phyloP scores from a whole-genome alignment of 106 monocot species.

The Dendrobium nobile region DNA sequence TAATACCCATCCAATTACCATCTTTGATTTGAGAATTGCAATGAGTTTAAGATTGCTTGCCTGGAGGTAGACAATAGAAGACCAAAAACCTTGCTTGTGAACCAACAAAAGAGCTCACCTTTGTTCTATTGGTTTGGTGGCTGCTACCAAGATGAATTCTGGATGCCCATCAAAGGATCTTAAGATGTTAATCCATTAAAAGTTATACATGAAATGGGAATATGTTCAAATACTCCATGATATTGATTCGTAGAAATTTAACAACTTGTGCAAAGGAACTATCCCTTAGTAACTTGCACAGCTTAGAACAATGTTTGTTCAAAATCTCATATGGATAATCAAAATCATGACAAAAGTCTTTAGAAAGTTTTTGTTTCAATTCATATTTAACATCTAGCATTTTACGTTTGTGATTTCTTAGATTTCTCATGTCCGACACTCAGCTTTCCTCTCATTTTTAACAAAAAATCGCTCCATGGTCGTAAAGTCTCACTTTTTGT shows the following conservation, averaged over 20 bases:
- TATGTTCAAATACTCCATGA: too few species aligned
- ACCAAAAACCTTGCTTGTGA: neutral
- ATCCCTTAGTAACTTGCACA: neutral
- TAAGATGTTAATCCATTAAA: neutral
- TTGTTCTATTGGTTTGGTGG: neutral
- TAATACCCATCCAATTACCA: neutral
- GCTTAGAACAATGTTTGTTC: neutral
- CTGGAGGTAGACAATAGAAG: neutral
- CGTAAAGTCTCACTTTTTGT: conserved; percentile 17
- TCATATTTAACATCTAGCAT: neutral
- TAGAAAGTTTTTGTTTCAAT: neutral
- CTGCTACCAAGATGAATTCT: neutral
- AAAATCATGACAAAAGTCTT: neutral
- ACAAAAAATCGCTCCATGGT: conserved; percentile 10
- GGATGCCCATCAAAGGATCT: neutral
- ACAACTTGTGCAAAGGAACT: neutral
- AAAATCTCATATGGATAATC: neutral
- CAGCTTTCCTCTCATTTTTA: conserved; percentile 9
- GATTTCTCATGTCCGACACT: conserved; percentile 8
- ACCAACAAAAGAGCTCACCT: neutral
- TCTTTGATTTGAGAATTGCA: too few species aligned
- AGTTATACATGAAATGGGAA: too few species aligned
- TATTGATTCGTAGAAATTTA: too few species aligned
- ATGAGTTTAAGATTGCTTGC: neutral
- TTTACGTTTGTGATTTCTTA: conserved; percentile 10